Conservation (phyloP, 805 yeast genomes). For the Sugiyamaella mastotermitis region DNA sequence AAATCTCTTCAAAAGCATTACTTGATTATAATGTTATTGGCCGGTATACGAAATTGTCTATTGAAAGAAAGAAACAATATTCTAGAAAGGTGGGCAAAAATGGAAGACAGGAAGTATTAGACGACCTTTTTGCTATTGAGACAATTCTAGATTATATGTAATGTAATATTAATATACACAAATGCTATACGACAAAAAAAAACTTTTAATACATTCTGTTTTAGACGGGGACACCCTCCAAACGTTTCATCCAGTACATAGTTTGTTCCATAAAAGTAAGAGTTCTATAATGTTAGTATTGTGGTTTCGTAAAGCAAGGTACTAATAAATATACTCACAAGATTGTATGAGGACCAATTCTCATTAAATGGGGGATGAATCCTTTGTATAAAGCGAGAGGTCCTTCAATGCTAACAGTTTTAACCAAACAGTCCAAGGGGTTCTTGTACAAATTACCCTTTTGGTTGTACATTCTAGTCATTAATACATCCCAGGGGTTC, state of each 20-base stretch:
- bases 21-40: conserved; percentile 26
- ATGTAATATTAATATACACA: too few species aligned
- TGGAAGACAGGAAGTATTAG: conserved; percentile 24
- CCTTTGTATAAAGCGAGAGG: conserved; percentile 85
- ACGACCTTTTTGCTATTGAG: conserved; percentile 16
- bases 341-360: conserved; percentile 94
- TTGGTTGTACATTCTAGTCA: conserved; percentile 94
- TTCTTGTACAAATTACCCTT: conserved; percentile 81
- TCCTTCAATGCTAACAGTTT: conserved; percentile 84
- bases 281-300: conserved; percentile 33
- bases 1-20: conserved; percentile 17
- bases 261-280: conserved; percentile 95
- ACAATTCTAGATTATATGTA: conserved; percentile 15
- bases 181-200: too few species aligned
- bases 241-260: conserved; percentile 50
- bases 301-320: too few species aligned
- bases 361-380: conserved; percentile 82
- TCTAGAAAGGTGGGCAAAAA: conserved; percentile 26
- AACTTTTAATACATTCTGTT: background rate
- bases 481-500: conserved; percentile 96
- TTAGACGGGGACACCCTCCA: conserved; percentile 35
- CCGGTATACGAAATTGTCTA: conserved; percentile 22
- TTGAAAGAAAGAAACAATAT: conserved; percentile 21
- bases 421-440: conserved; percentile 80
- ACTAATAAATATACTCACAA: too few species aligned